Base-by-base conservation (phyloP, 2,329 filamentous ascomycete genomes). In the Cyphellophora attinorum region DNA sequence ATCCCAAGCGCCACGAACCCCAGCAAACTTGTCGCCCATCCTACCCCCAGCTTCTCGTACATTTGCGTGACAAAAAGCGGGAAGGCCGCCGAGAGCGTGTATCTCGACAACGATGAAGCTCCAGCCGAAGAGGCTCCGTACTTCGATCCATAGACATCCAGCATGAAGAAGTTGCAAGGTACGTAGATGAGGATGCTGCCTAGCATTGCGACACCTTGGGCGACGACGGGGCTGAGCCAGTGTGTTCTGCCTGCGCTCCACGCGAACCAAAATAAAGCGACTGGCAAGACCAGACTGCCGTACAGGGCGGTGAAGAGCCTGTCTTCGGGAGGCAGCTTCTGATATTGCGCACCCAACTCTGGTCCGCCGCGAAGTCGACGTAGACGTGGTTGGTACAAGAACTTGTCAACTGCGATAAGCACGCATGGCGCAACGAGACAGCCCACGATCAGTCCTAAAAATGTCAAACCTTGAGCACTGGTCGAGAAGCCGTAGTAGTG, bases 221-320 rank as follows among this genome's bases (percentile, higher is more conserved):
- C 50, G 3, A 52, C 19, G 12, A 55, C 51, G 0, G 51, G 51
- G 12, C 47, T 41, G 10, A 55, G 52, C 50, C 51, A 56, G 14
- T 48, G 37, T 68, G 51, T 38, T 3, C 33, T 29, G 2, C 38
- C 37, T 2, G 51, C 75, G 4, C 74, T 73, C 78, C 78, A 82
- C 36, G 76, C 79, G 45, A 81, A 81, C 70, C 74, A 78, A 54
- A 82, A 79, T 16, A 83, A 70, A 30, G 75, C 76, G 15, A 55
- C 60, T 1, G 76, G 66, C 5, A 56, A 42, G 4, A 51, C 25
- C 13, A 53, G 41, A 12, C 44, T 49, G 6, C 47, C 50, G 16
- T 48, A 39, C 27, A 53, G 42, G n/a, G 51, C 49, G 3, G 49
- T 38, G 27, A 46, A 50, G 4, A 57, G 47, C 4, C 45, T 41